Base-by-base conservation (phyloP, 257 asterid genomes). In the Nicotiana noctiflora region DNA sequence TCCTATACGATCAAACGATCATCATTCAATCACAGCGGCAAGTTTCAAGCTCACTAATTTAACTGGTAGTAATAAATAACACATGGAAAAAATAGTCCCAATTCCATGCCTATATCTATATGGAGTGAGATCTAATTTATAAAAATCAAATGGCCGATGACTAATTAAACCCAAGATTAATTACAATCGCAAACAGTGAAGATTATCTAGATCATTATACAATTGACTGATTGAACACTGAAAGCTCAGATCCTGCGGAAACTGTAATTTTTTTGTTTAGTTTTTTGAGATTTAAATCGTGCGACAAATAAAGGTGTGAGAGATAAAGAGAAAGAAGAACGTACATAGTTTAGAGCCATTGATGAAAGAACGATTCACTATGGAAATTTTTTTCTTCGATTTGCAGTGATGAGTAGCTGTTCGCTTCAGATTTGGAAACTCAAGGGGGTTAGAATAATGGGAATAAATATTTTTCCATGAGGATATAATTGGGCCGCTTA, bases 1-100 rank as follows among this genome's bases (percentile, higher is more conserved):
- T 92, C 97, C 98, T 96, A 83, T 79, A 88, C 21, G 78, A 82
- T 77, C 67, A 19, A 74, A 88, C 86, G 52, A 83, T 84, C 65
- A 80, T 56, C 57, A 49, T 49, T 46, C 61, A 74, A 21, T 74
- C 79, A 23, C 79, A 49, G 9, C 79, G 25, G 12, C 61, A 25
- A 74, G 23, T 49, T 6, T 34, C 19, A 49, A 27, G 29, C 18
- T 62, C 34, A 25, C 44, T 49, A 23, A 74, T 18, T 0, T 14
- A 72, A 72, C 79, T 6, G 23, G 23, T 49, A 46, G 3, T 8
- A 14, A 1, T 4, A 55, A 55, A 13, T 55, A 55, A 55, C 60
- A 55, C 56, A 51, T 51, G 56, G 2, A 1, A 51, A 3, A 13
- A 11, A 51, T 4, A 51, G 14, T 51, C 56, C 56, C 17, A 51